A percentile compares a stretch with the other conserved stretches of the same genome.
These are phyloP conservation scores for Clavariopsis aquatica DNA, from an alignment of 495 filamentous ascomycete species.

Conservation along the genomic window DNA sequence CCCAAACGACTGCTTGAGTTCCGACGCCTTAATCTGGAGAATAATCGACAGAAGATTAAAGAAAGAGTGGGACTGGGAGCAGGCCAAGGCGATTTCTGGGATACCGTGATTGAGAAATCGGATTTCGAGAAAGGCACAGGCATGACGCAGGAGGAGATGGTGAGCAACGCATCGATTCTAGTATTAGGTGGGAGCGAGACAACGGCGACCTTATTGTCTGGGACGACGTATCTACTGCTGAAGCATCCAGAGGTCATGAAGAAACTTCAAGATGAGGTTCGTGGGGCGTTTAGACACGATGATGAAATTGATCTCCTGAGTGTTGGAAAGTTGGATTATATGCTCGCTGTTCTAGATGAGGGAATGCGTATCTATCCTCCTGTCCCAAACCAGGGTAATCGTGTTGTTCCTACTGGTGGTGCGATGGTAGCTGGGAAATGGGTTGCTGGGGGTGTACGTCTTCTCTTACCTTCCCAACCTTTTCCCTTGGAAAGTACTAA, in stretches of 20 bases:
- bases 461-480: background rate
- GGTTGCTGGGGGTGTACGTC: slow-evolving; percentile 45
- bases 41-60: slow-evolving; percentile 31
- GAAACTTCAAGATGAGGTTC: slow-evolving; percentile 55
- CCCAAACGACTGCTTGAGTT: slow-evolving; percentile 2
- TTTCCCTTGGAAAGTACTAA: background rate
- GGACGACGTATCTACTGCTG: slow-evolving; percentile 55
- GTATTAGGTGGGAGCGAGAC: slow-evolving; percentile 54
- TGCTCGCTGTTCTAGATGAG: slow-evolving; percentile 60
- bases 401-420: slow-evolving; percentile 52
- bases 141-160: slow-evolving; percentile 19
- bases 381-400: slow-evolving; percentile 50
- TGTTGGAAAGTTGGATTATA: slow-evolving; percentile 53
- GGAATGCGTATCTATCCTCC: slow-evolving; percentile 62
- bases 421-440: slow-evolving; percentile 51
- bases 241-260: slow-evolving; percentile 49
- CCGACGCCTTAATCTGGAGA: slow-evolving; percentile 3
- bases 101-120: slow-evolving; percentile 12
- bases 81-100: slow-evolving; percentile 29
- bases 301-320: slow-evolving; percentile 55
- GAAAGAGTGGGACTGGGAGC: slow-evolving; percentile 35
- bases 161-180: slow-evolving; percentile 16
- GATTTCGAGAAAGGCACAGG: slow-evolving; percentile 29
- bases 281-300: slow-evolving; percentile 50
- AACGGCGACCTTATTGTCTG: slow-evolving; percentile 58